Evolutionary conservation across 2,329 filamentous ascomycete genomes (phyloP).

Genomic region (Dactylellina haptotyla): DNA sequence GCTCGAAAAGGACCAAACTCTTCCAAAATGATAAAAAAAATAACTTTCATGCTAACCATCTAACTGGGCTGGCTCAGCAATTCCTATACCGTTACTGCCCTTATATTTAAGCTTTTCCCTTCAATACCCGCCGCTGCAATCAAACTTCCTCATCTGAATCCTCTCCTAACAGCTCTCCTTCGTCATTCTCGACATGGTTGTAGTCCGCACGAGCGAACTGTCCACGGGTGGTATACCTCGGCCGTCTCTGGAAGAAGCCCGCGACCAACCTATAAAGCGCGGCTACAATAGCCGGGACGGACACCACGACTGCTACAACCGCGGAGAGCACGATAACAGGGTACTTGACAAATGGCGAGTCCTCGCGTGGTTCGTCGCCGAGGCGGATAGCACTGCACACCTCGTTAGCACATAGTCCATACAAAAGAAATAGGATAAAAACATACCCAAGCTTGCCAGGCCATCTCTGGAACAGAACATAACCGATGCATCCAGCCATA

Average conservation of each 20-base stretch:
- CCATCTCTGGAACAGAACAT: slow-evolving; percentile 86
- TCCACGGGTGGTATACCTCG: slow-evolving; percentile 85
- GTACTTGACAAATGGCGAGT: slow-evolving; percentile 81
- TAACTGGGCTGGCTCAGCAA: neutral
- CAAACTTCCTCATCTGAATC: slow-evolving; percentile 89
- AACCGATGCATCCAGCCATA: slow-evolving; percentile 77
- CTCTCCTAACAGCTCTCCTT: slow-evolving; percentile 91
- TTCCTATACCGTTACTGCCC: neutral
- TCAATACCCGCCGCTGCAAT: slow-evolving; percentile 39
- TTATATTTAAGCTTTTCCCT: neutral
- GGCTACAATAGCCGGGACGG: slow-evolving; percentile 74
- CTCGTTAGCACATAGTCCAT: slow-evolving; percentile 14
- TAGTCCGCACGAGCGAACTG: slow-evolving; percentile 94
- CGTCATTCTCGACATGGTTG: slow-evolving; percentile 86
- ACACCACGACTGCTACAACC: slow-evolving; percentile 69
- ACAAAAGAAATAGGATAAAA: slow-evolving; percentile 53
- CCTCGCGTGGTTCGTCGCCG: slow-evolving; percentile 69
- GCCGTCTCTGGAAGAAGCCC: slow-evolving; percentile 68
- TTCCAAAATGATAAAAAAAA: slow-evolving; percentile 17
- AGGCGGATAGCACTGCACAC: slow-evolving; percentile 72
- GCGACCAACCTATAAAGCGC: slow-evolving; percentile 77
- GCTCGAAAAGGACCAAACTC: slow-evolving; percentile 25
- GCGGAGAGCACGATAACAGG: slow-evolving; percentile 79
- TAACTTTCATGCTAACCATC: neutral
- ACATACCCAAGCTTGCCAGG: slow-evolving; percentile 81